Evolutionary conservation across 2,329 filamentous ascomycete genomes (phyloP).

Genomic region (Grosmannia serpens): DNA sequence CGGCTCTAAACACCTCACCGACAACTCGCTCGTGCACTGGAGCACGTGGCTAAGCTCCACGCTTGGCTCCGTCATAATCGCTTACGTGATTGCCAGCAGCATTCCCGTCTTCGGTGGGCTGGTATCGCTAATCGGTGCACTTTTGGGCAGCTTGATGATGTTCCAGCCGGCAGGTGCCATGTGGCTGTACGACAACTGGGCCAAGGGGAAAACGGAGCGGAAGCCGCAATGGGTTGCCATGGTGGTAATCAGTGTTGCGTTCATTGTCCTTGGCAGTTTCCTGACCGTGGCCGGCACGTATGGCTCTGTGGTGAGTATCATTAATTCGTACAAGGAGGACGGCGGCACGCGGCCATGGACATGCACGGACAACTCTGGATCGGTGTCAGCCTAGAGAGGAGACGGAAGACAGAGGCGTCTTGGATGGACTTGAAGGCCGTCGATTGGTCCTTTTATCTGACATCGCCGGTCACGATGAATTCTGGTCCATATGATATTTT

Average conservation of each 20-base stretch:
- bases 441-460: no score
- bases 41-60: constrained; percentile 19
- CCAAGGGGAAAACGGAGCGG: background rate
- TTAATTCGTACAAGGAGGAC: constrained; percentile 30
- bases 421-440: no score
- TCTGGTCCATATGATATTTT: no score
- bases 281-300: constrained; percentile 29
- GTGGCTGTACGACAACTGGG: constrained; percentile 4
- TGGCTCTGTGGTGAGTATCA: constrained; percentile 37
- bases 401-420: no score
- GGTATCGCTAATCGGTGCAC: constrained; percentile 1
- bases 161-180: constrained; percentile 3
- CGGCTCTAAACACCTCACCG: constrained; percentile 18
- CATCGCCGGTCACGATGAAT: no score
- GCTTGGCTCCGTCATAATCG: background rate
- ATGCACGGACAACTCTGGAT: constrained; percentile 2
- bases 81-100: constrained; percentile 3
- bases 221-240: background rate
- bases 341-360: constrained; percentile 1
- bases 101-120: constrained; percentile 1
- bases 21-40: constrained; percentile 18
- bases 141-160: constrained; percentile 1
- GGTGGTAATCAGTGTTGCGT: constrained; percentile 4
- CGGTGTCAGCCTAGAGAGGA: no score
- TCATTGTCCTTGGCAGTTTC: constrained; percentile 25